phyloP scores from a whole-genome alignment of 2,329 filamentous ascomycete species.

The Didymella arachidicola region DNA sequence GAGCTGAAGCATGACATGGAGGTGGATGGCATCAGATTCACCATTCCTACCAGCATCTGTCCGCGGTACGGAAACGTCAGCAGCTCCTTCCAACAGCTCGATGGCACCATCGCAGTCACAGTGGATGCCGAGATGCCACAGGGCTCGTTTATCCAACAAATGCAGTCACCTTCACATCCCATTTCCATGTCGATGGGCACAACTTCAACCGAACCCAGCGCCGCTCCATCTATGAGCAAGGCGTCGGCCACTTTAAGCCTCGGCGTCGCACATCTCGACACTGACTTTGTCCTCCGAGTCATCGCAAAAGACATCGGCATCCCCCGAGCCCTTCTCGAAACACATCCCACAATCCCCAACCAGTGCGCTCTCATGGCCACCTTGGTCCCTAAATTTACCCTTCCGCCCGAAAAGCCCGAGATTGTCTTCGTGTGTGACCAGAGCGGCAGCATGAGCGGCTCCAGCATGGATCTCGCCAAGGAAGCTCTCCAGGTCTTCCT shows the following conservation, averaged over 20 bases:
- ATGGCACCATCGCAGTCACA: slow-evolving; percentile 61
- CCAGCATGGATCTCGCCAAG: slow-evolving; percentile 62
- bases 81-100: slow-evolving; percentile 9
- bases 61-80: slow-evolving; percentile 66
- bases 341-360: slow-evolving; percentile 66
- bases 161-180: slow-evolving; percentile 73
- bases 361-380: slow-evolving; percentile 75
- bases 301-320: slow-evolving; percentile 65
- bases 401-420: slow-evolving; percentile 65
- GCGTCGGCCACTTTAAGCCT: slow-evolving; percentile 69
- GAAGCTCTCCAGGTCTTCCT: slow-evolving; percentile 69
- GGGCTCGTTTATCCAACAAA: slow-evolving; percentile 64
- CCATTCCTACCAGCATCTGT: slow-evolving; percentile 71
- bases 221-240: slow-evolving; percentile 62
- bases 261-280: slow-evolving; percentile 61
- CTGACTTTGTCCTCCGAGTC: slow-evolving; percentile 73
- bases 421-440: slow-evolving; percentile 77
- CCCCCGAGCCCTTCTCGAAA: slow-evolving; percentile 72
- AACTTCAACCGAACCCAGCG: slow-evolving; percentile 56
- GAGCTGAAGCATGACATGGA: slow-evolving; percentile 77
- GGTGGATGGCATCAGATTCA: slow-evolving; percentile 72
- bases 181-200: slow-evolving; percentile 71
- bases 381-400: slow-evolving; percentile 72
- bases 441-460: slow-evolving; percentile 68
- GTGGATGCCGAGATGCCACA: slow-evolving; percentile 68